Base-by-base conservation (phyloP, 805 yeast genomes). In the Metschnikowia bowlesiae region DNA sequence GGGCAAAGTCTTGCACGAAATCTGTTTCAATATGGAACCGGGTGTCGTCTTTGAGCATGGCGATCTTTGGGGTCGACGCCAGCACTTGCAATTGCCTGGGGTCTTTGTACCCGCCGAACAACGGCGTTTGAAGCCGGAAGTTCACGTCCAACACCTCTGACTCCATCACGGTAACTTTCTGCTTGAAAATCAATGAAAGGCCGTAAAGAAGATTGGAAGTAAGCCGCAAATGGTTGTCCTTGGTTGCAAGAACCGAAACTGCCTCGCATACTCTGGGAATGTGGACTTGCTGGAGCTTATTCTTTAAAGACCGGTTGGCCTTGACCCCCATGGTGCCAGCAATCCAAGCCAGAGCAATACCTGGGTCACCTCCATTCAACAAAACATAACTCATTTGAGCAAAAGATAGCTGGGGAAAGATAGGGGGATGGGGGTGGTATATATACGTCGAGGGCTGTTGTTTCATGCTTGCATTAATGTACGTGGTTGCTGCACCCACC, bases 151-250 rank as follows among this genome's bases (percentile, higher is more conserved):
- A 52, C 2, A 67, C 46, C 47, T 73, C 77, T 18, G 57, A 58
- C n/a, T 69, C 70, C 54, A 77, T 71, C 55, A 73, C 74, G 3
- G 73, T 74, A 0, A 78, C 71, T 59, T 83, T 79, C 29, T 76
- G 75, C 50, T 70, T 77, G 59, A 77, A 79, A 29, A 75, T 67
- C 41, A 81, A 53, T 1, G 80, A 65, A 1, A 78, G 64, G 0
- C 85, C 85, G 55, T 75, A 71, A 49, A 81, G 58, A 8, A 81
- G 61, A 45, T 63, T 73, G 0, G 83, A 75, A 0, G 70, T 61
- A 14, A 70, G 63, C 39, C 82, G 61, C 39, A 58, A 49, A 22
- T 48, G 47, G 37, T 70, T 52, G 2, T 56, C 46, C 10, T 72
- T 63, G 2, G 47, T 44, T 4, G 47, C 52, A 4, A 51, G 42